Evolutionary conservation across 1,284 basidiomycete genomes (phyloP).

Genomic region (Marasmius oreades): DNA sequence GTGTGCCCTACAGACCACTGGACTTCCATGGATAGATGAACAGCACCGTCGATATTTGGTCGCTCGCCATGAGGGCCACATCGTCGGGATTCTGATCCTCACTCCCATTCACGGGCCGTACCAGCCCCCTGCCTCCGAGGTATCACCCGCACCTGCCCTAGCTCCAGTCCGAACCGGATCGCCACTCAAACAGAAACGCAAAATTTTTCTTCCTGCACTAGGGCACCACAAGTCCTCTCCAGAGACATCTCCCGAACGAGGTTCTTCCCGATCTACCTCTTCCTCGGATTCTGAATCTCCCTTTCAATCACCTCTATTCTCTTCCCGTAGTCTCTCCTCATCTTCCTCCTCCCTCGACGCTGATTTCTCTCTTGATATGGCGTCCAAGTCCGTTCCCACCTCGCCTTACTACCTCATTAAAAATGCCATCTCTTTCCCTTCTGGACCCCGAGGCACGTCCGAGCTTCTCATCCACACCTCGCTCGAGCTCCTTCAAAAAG

Average conservation of each 20-base stretch:
- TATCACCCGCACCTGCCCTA: not conserved
- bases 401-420: constrained; percentile 39
- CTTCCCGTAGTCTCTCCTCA: no score
- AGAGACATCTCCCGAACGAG: not conserved
- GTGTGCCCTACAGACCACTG: constrained; percentile 38
- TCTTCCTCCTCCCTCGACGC: no score
- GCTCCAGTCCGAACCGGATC: not conserved
- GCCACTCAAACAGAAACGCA: not conserved
- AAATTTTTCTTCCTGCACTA: not conserved
- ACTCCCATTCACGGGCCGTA: no score
- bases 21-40: no score
- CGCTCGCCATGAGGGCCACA: constrained; percentile 30
- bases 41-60: constrained; percentile 46
- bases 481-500: no score
- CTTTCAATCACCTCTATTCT: no score
- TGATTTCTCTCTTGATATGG: no score
- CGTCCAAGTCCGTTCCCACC: not conserved
- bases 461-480: no score
- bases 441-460: constrained; percentile 44
- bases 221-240: no score
- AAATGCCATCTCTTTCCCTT: constrained; percentile 41
- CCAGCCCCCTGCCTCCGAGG: constrained; percentile 25
- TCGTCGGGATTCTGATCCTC: constrained; percentile 40
- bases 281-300: not conserved
- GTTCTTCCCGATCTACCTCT: not conserved